phyloP scores from a whole-genome alignment of 257 asterid genomes.

The Gardenia jasminoides region DNA sequence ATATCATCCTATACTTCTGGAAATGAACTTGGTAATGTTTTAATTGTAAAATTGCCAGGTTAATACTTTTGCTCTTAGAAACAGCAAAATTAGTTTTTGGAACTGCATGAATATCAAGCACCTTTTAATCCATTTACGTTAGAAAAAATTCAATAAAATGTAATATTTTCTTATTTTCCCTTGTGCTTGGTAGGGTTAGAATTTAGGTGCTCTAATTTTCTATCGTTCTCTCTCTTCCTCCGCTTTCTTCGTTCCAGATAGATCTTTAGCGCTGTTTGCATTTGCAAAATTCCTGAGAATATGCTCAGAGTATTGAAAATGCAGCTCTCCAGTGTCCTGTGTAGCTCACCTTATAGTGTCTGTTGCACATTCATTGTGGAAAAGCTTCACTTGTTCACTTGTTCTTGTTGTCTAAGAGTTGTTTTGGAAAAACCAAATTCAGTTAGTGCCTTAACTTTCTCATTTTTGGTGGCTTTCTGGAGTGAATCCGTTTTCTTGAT shows the following conservation, averaged over 20 bases:
- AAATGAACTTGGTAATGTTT: neutral
- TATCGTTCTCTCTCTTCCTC: neutral
- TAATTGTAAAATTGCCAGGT: neutral
- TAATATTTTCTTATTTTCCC: neutral
- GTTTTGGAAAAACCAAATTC: neutral
- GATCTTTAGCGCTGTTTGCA: neutral
- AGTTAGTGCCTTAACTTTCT: neutral
- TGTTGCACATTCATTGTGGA: neutral
- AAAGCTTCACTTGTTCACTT: too few species aligned
- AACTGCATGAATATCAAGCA: neutral
- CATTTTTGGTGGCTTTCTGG: neutral
- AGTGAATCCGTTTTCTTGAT: conserved; percentile 1
- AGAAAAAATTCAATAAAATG: neutral
- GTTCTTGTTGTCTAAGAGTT: too few species aligned
- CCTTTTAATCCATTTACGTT: neutral
- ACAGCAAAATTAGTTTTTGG: neutral
- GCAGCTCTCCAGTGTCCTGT: neutral
- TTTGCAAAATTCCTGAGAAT: neutral
- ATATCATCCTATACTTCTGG: neutral
- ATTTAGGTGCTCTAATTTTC: neutral
- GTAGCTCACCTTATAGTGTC: too few species aligned
- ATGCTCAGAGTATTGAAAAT: neutral
- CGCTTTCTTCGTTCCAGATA: neutral
- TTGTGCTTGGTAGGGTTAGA: neutral
- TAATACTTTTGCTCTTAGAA: neutral